Base-by-base conservation (phyloP, 2,329 filamentous ascomycete species). In the Beauveria rudraprayagi region DNA sequence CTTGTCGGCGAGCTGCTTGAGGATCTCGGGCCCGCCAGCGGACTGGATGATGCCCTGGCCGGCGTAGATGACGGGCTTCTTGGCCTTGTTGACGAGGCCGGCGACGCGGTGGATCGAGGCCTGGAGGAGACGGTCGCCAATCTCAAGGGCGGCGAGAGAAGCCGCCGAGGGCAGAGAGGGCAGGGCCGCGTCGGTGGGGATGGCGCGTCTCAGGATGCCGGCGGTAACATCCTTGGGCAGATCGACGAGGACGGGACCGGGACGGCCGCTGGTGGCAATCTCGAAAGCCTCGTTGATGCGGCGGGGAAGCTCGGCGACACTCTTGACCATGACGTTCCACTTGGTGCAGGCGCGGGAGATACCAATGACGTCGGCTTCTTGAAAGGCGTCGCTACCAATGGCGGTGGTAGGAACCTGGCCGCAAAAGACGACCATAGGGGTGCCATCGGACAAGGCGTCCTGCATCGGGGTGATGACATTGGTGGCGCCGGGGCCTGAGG, bases 241-340 rank as follows among this genome's bases (percentile, higher is more conserved):
- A 74, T 99, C 94, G 65, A 99, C 92, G 64, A 99, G 84, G 41
- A 97, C 94, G 30, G 94, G 94, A 26, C 94, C 94, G 16, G 94
- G 94, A 54, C 94, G 86, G 63, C 94, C 94, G 69, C 89, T 94
- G 47, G 91, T 97, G 46, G 94, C 94, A 71, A 97, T 97, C 78
- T 97, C 92, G 71, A 97, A 97, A 54, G 94, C 94, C 78, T 97
- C 94, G 74, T 97, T 96, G 72, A 97, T 97, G 66, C 93, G 85
- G 69, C 90, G 86, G 56, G 94, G 94, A 61, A 99, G 82, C 77
- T 99, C 94, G 56, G 91, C 92, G 60, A 96, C 87, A 73, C 88
- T 93, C 83, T 95, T 97, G 54, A 97, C 91, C 92, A 97, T 95
- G 63, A 96, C 91, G 70, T 97, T 97, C 94, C 94, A 99, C 80